Evolutionary conservation across 108 stramenopile genomes (phyloP).

Genomic region (Skeletonema marinoi): DNA sequence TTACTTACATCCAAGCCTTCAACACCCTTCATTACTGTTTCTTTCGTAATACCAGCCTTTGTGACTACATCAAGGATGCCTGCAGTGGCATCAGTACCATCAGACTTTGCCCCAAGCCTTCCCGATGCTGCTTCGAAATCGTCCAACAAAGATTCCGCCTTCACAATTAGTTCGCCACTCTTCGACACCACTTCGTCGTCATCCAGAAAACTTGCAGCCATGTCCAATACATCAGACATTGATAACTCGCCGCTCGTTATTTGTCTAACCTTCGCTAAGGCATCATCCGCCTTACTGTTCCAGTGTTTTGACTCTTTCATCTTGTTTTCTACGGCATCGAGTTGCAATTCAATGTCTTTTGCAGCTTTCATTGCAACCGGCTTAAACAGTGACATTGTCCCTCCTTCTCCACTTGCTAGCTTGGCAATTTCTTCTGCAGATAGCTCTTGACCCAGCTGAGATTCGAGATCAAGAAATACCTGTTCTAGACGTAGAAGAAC

Average conservation of each 20-base stretch:
- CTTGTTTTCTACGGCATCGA: conserved; percentile 72
- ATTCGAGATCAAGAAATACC: conserved; percentile 68
- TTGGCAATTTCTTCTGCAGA: conserved; percentile 77
- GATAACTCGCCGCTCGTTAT: conserved; percentile 80
- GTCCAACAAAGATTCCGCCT: conserved; percentile 80
- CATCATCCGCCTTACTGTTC: conserved; percentile 51
- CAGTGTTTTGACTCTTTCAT: conserved; percentile 53
- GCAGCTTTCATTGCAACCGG: conserved; percentile 85
- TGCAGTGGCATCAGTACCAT: neutral
- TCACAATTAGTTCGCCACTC: conserved; percentile 70
- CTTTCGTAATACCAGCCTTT: conserved; percentile 83
- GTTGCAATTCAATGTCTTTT: conserved; percentile 82
- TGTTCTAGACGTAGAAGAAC: conserved; percentile 78
- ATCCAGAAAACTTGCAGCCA: conserved; percentile 76
- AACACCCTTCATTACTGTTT: conserved; percentile 74
- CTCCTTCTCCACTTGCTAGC: conserved; percentile 78
- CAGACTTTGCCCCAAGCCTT: conserved; percentile 41
- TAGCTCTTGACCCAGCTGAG: conserved; percentile 72
- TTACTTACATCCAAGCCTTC: conserved; percentile 79
- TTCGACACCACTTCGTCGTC: conserved; percentile 80
- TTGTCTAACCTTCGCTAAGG: conserved; percentile 70
- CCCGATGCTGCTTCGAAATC: conserved; percentile 83
- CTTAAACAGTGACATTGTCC: conserved; percentile 80
- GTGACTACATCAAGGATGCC: conserved; percentile 69
- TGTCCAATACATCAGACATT: conserved; percentile 69